These are phyloP conservation scores for Trametes coccinea DNA, from an alignment of 768 basidiomycete species.

Conservation along the genomic window DNA sequence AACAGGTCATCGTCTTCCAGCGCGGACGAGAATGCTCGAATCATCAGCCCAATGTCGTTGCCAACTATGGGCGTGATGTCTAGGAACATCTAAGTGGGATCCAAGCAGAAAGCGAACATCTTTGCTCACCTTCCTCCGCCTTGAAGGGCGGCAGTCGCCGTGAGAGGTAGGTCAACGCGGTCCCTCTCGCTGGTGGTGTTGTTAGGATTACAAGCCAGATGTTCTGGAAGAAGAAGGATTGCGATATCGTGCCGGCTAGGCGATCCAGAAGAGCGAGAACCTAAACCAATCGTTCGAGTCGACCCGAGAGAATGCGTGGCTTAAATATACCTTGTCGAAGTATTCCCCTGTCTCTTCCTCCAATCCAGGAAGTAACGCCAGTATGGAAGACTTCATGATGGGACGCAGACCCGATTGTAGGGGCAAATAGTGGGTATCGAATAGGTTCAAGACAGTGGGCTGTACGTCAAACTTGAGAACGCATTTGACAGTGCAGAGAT, in stretches of 20 bases:
- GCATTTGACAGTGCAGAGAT: not conserved
- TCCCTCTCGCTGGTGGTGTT: slow-evolving; percentile 79
- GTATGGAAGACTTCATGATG: slow-evolving; percentile 90
- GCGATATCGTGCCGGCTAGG: slow-evolving; percentile 80
- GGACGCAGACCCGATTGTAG: slow-evolving; percentile 80
- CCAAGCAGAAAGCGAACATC: not conserved
- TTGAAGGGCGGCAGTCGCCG: slow-evolving; percentile 73
- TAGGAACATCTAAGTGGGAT: not conserved
- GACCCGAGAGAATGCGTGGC: not conserved
- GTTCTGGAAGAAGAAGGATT: slow-evolving; percentile 92
- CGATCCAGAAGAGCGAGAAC: slow-evolving; percentile 79
- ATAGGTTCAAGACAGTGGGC: slow-evolving; percentile 89
- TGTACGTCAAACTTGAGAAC: slow-evolving; percentile 31
- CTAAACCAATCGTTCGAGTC: slow-evolving; percentile 37
- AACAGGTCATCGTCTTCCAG: slow-evolving; percentile 94
- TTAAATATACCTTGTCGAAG: slow-evolving; percentile 73
- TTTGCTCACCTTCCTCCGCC: slow-evolving; percentile 62
- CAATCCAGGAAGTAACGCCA: slow-evolving; percentile 90
- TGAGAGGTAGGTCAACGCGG: slow-evolving; percentile 84
- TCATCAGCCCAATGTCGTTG: slow-evolving; percentile 88
- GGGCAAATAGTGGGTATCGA: slow-evolving; percentile 89
- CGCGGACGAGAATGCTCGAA: slow-evolving; percentile 86
- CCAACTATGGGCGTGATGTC: slow-evolving; percentile 77
- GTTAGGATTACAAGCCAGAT: slow-evolving; percentile 94
- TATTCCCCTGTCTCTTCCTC: slow-evolving; percentile 98